Base-by-base conservation (phyloP, 352 stramenopile genomes). In the Phytophthora sojae region DNA sequence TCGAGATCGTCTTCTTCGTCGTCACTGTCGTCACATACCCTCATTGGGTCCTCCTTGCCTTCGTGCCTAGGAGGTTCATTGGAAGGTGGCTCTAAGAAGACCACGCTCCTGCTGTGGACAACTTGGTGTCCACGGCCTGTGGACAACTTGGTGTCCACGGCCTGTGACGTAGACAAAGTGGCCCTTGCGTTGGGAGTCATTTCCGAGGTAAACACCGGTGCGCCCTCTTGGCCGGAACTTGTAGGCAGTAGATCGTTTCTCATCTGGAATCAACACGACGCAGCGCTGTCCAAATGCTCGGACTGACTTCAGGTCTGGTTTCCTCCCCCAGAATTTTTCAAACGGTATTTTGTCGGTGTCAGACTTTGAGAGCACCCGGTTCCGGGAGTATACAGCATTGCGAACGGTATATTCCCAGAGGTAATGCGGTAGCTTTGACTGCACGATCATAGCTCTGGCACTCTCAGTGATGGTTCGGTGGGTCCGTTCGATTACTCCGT, bases 391-490 rank as follows among this genome's bases (percentile, higher is more conserved):
- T 0, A 64, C 23, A 3, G 12, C 47, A 14, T 25, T 64, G 4
- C 63, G 21, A 1, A 65, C 56, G 4, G 56, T 49, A 44, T 71
- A 71, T 25, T 65, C 64, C 56, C 64, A 67, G 9, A 61, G n/a
- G 21, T 57, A 67, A 7, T 67, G 50, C 1, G 57, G 64, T 8
- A 57, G 1, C 15, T 67, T n/a, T 0, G 51, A 51, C 44, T 67
- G 64, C 2, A 67, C 3, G 39, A 72, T 63, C 0, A 59, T 2
- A 1, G 39, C 25, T 9, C 44, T 12, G 4, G 42, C 51, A 14
- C 2, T 8, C 0, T 67, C 42, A 1, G 39, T 17, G 7, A 67
- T 45, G 0, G 44, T 72, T 8, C 57, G 65, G 23, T 67, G 39
- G 0, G 57, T 58, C 1, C 57, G 49, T 17, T 62, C 57, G 4